phyloP scores from a whole-genome alignment of 257 asterid genomes.

The Prunella vulgaris region DNA sequence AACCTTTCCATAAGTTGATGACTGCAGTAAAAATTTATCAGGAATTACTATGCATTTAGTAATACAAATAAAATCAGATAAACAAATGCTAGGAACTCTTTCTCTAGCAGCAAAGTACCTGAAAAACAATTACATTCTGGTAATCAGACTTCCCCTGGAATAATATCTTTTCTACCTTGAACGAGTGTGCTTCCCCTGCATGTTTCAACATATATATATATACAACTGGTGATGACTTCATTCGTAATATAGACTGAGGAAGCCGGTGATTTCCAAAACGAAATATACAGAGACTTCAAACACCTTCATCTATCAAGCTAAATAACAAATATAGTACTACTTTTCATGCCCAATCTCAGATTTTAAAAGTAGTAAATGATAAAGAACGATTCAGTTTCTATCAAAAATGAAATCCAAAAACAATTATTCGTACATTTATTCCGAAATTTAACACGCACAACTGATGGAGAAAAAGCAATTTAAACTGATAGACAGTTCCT shows the following conservation, averaged over 20 bases:
- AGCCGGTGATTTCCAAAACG: not conserved
- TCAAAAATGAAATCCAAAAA: not conserved
- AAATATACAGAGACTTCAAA: not conserved
- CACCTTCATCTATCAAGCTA: not conserved
- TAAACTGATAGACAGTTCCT: too few relatives aligned
- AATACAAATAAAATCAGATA: not conserved
- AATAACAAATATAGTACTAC: not conserved
- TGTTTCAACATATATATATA: conserved; percentile 3
- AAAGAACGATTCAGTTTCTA: not conserved
- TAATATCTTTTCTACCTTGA: conserved; percentile 82
- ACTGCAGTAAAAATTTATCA: conserved; percentile 43
- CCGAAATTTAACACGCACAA: not conserved
- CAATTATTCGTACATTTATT: not conserved
- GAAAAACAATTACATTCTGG: conserved; percentile 89
- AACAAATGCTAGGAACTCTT: not conserved
- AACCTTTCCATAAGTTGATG: conserved; percentile 89
- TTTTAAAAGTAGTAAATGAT: not conserved
- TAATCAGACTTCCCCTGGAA: conserved; percentile 88
- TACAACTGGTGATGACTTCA: not conserved
- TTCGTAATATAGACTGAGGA: not conserved
- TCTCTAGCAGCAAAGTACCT: conserved; percentile 57
- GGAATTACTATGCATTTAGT: conserved; percentile 10
- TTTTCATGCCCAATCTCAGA: not conserved
- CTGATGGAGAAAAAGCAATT: not conserved
- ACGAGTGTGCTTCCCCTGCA: conserved; percentile 97